Evolutionary conservation across 495 filamentous ascomycete species (phyloP), one percentile per base, ranked within the genome.

Genomic region (Arthonia radiata): DNA sequence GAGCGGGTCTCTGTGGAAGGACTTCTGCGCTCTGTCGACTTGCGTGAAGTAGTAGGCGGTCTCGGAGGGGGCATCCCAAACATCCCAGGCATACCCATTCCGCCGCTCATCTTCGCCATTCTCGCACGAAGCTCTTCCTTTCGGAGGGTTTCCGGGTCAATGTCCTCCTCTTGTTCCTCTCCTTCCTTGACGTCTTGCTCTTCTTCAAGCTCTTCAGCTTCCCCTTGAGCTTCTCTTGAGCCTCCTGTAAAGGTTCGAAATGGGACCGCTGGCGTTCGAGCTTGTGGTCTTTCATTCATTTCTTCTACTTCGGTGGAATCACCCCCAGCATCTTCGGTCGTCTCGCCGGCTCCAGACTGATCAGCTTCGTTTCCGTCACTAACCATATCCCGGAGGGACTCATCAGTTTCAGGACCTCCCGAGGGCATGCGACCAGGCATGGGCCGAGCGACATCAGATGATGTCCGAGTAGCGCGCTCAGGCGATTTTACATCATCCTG

Each of bases 31-130:
- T 67, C 18, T 59, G 64, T 71, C 46, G 73, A 79, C 39, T 75
- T 78, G 36, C 67, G 67, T 24, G 62, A 58, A 5, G 44, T 39
- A 10, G 56, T 50, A n/a, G 66, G 49, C 28, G 61, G 53, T 27
- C 56, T 56, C 2, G 59, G 48, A 6, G 62, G 39, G 34, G 54
- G 51, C 47, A 86, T 67, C 27, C 74, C 71, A 47, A 91, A 86
- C 62, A 93, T 82, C 25, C 83, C 81, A 45, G 78, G 69, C 71
- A 92, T 82, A 10, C 82, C 81, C 80, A 92, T 92, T 10, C 86
- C 86, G 33, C 89, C 86, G 35, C 80, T 86, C 76, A 97, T 89
- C 49, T 89, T 92, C 14, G 82, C 83, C 78, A 97, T 94, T 34
- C 86, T 67, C 27, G 81, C 80, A 23, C 89, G 67, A 28, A 97